Base-by-base conservation (phyloP, 306 rosid genomes). In the Quercus suber region DNA sequence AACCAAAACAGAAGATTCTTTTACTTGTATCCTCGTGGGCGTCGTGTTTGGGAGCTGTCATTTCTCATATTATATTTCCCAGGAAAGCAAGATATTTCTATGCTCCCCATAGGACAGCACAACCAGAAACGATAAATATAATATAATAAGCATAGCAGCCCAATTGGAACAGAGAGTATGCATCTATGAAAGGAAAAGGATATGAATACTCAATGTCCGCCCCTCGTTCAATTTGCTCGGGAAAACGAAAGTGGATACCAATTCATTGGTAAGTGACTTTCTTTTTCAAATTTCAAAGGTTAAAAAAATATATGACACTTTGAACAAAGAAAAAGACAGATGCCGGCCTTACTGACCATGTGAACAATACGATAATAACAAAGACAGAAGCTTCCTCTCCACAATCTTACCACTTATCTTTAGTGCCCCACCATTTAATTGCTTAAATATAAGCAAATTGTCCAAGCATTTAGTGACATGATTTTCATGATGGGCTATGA, bases 331-430 rank as follows among this genome's bases (percentile, higher is more conserved):
- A 67, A 67, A 35, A 67, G 52, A 35, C 4, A 35, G 72, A 9
- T 35, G 9, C 18, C 51, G 1, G 14, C 51, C 71, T 65, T 31
- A 19, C 41, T 28, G 35, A 28, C 67, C 74, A 79, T 55, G 41
- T 59, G 80, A 49, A 64, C 60, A 64, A 52, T 23, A 67, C 69
- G 79, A 68, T 49, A 55, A 45, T 58, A 60, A 14, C 68, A 12
- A 23, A 10, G 69, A 15, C 6, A 28, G 18, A 17, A 64, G n/a
- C 33, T 30, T 30, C 21, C 31, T 35, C 30, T 5, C 69, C 35
- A 27, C 6, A 17, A 13, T 14, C 20, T 5, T 6, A 6, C 30
- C 31, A 27, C 6, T 28, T 15, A 2, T 28, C 13, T 20, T 31
- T n/a, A 0, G 7, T 0, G 4, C 37, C 20, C 69, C 11, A 28